Evolutionary conservation across 148 eudicot genomes (phyloP), one percentile per base, ranked within the genome.

Genomic region (Cornus suecica): DNA sequence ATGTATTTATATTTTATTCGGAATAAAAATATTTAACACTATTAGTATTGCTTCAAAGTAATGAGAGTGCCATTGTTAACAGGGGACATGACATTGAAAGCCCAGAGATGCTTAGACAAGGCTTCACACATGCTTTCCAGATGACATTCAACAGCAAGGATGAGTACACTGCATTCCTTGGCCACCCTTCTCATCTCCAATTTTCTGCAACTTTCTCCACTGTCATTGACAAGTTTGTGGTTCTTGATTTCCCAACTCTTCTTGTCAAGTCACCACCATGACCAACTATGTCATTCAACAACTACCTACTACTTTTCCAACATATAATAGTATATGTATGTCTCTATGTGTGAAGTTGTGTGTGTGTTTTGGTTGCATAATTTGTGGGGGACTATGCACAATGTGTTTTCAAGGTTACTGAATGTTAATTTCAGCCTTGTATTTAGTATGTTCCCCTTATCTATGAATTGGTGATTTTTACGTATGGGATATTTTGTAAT

Each of bases 21-120:
- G n/a, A n/a, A n/a, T n/a, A n/a, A n/a, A n/a, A n/a, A n/a, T n/a
- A n/a, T n/a, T n/a, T n/a, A n/a, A n/a, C n/a, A n/a, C n/a, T n/a
- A n/a, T n/a, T n/a, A n/a, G n/a, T n/a, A 45, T 45, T 45, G 52
- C 8, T 9, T 45, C 52, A 9, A 45, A 8, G 52, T 45, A 2
- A 45, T 3, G 9, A 5, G 52, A 45, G 15, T 45, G 2, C 9
- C 52, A 51, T 1, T 58, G 9, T 58, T 58, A 48, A 70, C 74
- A 94, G 97, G 98, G 98, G 98, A 68, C 69, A 88, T 70, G 98
- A 94, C 79, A 65, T 84, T 69, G 93, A 92, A 73, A 94, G 98
- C 87, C 82, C 76, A 0, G 98, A 92, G 75, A 89, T 88, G 90
- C 86, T 92, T 0, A 92, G 90, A 75, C 97, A 92, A 79, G 98